phyloP scores from a whole-genome alignment of 768 basidiomycete species.

The Antrodiella citrinella region DNA sequence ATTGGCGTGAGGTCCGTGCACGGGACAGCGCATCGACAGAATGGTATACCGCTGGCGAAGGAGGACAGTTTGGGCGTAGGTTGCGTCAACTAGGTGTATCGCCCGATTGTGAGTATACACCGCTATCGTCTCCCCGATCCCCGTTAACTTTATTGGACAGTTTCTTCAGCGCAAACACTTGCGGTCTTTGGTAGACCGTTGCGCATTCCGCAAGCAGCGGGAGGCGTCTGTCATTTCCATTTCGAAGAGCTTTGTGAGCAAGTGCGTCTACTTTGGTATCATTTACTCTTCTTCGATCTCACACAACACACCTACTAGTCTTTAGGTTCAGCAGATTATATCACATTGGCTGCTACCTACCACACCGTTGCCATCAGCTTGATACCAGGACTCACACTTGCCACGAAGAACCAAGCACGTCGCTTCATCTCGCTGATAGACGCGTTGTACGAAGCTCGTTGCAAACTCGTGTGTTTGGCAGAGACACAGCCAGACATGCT shows the following conservation, averaged over 20 bases:
- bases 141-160: neutral
- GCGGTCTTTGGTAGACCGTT: constrained; percentile 43
- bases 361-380: constrained; percentile 40
- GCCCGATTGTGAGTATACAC: neutral
- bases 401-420: constrained; percentile 50
- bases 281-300: neutral
- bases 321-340: constrained; percentile 50
- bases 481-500: constrained; percentile 33
- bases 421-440: constrained; percentile 55
- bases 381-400: constrained; percentile 41
- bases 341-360: constrained; percentile 42
- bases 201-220: constrained; percentile 34
- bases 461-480: constrained; percentile 31
- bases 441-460: constrained; percentile 42
- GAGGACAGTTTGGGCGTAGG: constrained; percentile 15
- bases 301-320: constrained; percentile 19
- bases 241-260: constrained; percentile 44
- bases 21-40: constrained; percentile 13
- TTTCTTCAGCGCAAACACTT: constrained; percentile 20
- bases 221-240: constrained; percentile 34
- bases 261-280: constrained; percentile 11
- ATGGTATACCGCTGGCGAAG: constrained; percentile 26
- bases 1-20: constrained; percentile 33
- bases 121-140: neutral
- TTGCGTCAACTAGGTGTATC: neutral